Evolutionary conservation across 305 asterid genomes (phyloP).

Genomic region (Caryopteris hybrid): DNA sequence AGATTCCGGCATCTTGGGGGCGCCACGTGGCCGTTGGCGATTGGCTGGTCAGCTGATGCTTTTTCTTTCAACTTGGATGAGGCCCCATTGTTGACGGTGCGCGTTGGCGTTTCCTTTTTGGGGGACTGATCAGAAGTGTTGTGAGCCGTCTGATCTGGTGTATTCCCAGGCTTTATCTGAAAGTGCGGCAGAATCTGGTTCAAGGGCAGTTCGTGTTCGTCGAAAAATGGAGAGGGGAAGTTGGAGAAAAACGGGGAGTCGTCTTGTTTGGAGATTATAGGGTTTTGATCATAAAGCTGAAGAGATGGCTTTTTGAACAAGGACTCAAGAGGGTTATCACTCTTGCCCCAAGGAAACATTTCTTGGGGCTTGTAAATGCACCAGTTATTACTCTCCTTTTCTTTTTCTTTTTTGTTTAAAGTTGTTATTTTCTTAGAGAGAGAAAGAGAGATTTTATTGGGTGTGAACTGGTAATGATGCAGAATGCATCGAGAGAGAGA

Average conservation of each 20-base stretch:
- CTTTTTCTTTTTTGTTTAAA: background rate
- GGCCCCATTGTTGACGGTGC: background rate
- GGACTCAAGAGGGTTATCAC: conserved; percentile 24
- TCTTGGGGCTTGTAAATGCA: conserved; percentile 15
- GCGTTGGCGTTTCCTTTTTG: no score
- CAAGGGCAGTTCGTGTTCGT: conserved; percentile 38
- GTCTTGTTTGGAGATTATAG: conserved; percentile 17
- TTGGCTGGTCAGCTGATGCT: background rate
- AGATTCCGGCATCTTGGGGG: background rate
- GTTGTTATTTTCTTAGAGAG: background rate
- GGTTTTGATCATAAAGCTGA: conserved; percentile 25
- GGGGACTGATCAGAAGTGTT: background rate
- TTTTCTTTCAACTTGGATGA: background rate
- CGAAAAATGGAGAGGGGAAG: conserved; percentile 43
- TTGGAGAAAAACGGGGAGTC: conserved; percentile 27
- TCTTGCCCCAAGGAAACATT: conserved; percentile 30
- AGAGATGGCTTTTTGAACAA: conserved; percentile 18
- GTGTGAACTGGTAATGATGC: conserved; percentile 10
- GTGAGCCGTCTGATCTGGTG: background rate
- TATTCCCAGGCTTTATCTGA: no score
- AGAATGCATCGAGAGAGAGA: background rate
- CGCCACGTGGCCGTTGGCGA: background rate
- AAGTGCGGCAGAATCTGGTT: conserved; percentile 30
- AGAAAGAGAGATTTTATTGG: no score
- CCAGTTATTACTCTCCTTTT: background rate